Evolutionary conservation across 2,329 filamentous ascomycete species (phyloP).

Genomic region (Pezicula carpinea): DNA sequence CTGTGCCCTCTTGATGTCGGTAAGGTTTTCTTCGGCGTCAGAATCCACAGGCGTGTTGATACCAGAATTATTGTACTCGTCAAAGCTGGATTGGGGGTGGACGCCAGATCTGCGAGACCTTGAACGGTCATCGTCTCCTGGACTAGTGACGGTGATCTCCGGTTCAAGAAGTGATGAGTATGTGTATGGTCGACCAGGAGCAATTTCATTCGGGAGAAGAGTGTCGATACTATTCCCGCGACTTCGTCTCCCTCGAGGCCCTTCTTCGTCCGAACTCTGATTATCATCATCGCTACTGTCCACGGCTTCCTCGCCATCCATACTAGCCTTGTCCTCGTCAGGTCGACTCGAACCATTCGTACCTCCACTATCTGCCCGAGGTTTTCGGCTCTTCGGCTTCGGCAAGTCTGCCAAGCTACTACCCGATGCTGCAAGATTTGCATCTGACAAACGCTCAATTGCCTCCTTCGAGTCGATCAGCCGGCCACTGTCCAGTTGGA

Average conservation of each 20-base stretch:
- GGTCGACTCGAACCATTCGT: slow-evolving; percentile 15
- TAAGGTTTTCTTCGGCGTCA: slow-evolving; percentile 79
- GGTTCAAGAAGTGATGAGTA: slow-evolving; percentile 44
- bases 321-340: slow-evolving; percentile 24
- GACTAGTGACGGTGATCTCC: slow-evolving; percentile 59
- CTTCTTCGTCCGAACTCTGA: slow-evolving; percentile 61
- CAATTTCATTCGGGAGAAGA: slow-evolving; percentile 10
- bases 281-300: slow-evolving; percentile 32
- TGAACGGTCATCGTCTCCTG: slow-evolving; percentile 52
- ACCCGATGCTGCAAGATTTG: slow-evolving; percentile 58
- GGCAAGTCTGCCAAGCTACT: slow-evolving; percentile 51
- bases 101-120: slow-evolving; percentile 54
- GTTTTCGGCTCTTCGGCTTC: slow-evolving; percentile 15
- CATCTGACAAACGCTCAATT: slow-evolving; percentile 68
- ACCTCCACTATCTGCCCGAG: slow-evolving; percentile 18
- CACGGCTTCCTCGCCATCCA: slow-evolving; percentile 22
- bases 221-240: slow-evolving; percentile 31
- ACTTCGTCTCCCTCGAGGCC: slow-evolving; percentile 49
- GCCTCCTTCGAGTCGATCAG: slow-evolving; percentile 64
- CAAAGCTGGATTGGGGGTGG: slow-evolving; percentile 82
- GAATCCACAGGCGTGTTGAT: slow-evolving; percentile 63
- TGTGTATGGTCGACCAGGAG: slow-evolving; percentile 21
- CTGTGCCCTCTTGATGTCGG: slow-evolving; percentile 84
- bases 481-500: slow-evolving; percentile 51
- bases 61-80: slow-evolving; percentile 53